Conservation (phyloP, 208 protist genomes). For the Acanthamoeba sp. region DNA sequence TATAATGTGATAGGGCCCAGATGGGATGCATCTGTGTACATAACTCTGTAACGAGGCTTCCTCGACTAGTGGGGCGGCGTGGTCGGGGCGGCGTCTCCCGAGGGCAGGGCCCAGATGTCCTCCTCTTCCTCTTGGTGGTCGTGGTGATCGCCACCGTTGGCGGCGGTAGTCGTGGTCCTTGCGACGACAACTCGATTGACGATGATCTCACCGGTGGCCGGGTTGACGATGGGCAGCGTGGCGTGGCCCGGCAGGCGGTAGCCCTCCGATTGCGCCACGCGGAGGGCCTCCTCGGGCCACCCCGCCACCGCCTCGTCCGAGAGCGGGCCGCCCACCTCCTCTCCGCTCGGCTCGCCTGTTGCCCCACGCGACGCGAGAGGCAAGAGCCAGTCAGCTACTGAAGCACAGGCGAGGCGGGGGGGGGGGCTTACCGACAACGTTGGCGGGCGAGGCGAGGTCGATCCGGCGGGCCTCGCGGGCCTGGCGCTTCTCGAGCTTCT, state of each 20-base stretch:
- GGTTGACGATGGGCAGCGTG: no score
- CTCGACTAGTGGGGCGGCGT: not conserved
- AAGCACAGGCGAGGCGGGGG: no score
- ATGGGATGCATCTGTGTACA: no score
- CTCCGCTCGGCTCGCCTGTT: no score
- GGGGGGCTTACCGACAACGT: no score
- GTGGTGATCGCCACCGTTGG: no score
- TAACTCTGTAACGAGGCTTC: no score
- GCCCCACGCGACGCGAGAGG: not conserved
- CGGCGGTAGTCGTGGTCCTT: not conserved
- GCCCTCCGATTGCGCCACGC: not conserved
- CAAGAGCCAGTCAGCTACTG: no score
- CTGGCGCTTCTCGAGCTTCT: conserved; percentile 13
- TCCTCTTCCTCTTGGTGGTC: not conserved
- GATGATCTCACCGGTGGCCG: no score
- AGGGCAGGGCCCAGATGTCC: conserved; percentile 1
- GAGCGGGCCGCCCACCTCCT: no score
- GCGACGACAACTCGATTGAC: no score
- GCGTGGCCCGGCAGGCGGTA: not conserved
- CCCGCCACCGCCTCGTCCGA: not conserved
- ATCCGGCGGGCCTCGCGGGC: not conserved
- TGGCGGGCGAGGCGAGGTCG: not conserved
- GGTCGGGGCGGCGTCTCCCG: not conserved
- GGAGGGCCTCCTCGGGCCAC: not conserved
- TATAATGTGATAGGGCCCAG: no score